These are phyloP conservation scores for Neodidymelliopsis sp. DNA, from an alignment of 2,329 filamentous ascomycete species.

Conservation along the genomic window DNA sequence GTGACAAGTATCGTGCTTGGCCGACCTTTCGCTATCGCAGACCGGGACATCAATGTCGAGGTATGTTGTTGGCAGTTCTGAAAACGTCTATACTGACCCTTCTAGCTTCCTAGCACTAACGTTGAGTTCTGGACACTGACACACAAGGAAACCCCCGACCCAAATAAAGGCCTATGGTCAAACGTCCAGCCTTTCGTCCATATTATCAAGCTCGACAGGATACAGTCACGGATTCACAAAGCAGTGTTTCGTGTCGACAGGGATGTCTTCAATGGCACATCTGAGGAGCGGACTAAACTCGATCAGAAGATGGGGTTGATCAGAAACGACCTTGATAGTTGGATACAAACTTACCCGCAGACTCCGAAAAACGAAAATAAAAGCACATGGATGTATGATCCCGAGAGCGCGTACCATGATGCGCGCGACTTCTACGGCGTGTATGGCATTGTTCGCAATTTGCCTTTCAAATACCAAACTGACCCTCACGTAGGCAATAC, in stretches of 20 bases:
- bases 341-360: constrained; percentile 27
- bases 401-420: constrained; percentile 31
- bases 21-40: constrained; percentile 36
- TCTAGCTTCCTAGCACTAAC: constrained; percentile 30
- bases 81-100: background rate
- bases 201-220: constrained; percentile 34
- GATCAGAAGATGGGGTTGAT: constrained; percentile 31
- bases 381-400: constrained; percentile 39
- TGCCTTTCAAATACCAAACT: background rate
- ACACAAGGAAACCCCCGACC: constrained; percentile 22
- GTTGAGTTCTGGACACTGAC: constrained; percentile 33
- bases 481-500: constrained; percentile 21
- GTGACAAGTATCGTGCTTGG: constrained; percentile 37
- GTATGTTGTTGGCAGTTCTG: constrained; percentile 4
- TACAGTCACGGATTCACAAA: constrained; percentile 37
- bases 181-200: constrained; percentile 39
- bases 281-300: constrained; percentile 24
- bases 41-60: constrained; percentile 40
- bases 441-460: background rate
- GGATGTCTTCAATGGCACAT: constrained; percentile 20
- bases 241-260: constrained; percentile 36
- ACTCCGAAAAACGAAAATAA: constrained; percentile 29
- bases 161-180: constrained; percentile 24
- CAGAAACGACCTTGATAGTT: constrained; percentile 28
- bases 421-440: constrained; percentile 36